Percentiles rank a stretch among this genome's conserved stretches.
Evolutionary conservation across 2,329 filamentous ascomycete species (phyloP).

Genomic region (Stemphylium lycopersici): DNA sequence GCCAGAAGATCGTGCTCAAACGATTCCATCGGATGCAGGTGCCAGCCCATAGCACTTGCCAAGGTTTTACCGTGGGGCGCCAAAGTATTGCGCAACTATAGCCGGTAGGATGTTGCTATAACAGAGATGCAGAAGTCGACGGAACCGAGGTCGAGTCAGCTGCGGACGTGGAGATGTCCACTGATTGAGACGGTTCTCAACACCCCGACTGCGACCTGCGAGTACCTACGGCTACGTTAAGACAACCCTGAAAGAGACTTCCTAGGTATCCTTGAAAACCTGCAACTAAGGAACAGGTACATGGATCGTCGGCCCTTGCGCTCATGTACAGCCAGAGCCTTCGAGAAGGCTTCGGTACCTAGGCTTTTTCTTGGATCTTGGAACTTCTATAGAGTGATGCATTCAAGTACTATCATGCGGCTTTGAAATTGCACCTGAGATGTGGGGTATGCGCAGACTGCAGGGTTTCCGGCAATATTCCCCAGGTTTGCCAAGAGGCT

Average conservation of each 20-base stretch:
- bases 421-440: conserved; percentile 19
- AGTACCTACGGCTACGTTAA: background rate
- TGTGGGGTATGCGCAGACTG: conserved; percentile 23
- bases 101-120: conserved; percentile 22
- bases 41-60: conserved; percentile 1
- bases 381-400: conserved; percentile 19
- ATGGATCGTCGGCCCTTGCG: conserved; percentile 35
- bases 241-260: background rate
- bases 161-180: conserved; percentile 19
- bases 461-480: conserved; percentile 23
- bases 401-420: conserved; percentile 25
- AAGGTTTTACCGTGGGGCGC: background rate
- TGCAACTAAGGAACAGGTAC: conserved; percentile 31
- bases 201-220: conserved; percentile 6
- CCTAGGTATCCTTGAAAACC: conserved; percentile 19
- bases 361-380: conserved; percentile 21
- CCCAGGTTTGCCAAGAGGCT: conserved; percentile 4
- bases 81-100: conserved; percentile 20
- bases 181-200: conserved; percentile 25
- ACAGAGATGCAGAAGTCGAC: conserved; percentile 14
- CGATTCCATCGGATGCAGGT: conserved; percentile 1
- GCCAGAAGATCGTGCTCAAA: conserved; percentile 1
- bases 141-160: conserved; percentile 23
- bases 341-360: conserved; percentile 35
- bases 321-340: conserved; percentile 25